Evolutionary conservation across 352 stramenopile species (phyloP), one percentile per base, ranked within the genome.

Genomic region (Plasmopara muralis): DNA sequence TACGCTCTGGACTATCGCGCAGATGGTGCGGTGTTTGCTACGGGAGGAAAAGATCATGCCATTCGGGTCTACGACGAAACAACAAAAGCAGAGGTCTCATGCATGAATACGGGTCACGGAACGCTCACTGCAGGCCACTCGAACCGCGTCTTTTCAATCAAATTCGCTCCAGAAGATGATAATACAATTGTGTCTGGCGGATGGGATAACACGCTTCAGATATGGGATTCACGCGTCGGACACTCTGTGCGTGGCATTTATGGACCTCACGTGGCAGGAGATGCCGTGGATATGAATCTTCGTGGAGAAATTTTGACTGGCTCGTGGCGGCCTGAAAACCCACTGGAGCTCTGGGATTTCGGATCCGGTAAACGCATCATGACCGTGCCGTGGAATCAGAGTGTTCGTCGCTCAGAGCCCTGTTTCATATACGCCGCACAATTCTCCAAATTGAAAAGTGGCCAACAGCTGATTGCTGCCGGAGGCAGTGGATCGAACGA

Each of bases 171-270:
- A 8, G 54, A 85, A 41, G 80, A 91, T 37, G 77, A 92, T 51
- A 87, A 93, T 71, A 70, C 72, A 43, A 66, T 95, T 34, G 55
- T 97, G 10, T 92, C 83, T 6, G 89, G 88, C 9, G 87, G 89
- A 16, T 97, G 89, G 89, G 89, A 97, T 62, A 96, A 96, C 76
- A 96, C 86, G 35, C 60, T 97, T 2, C 89, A 96, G 72, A 94
- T 97, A 59, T 97, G 89, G 89, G 89, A 97, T 50, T 54, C 89
- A 20, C 77, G 89, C 31, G 73, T 68, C 6, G 87, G 85, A n/a
- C 64, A 94, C 59, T 89, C 86, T 5, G 87, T 95, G 34, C 84
- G 84, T 33, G 78, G 75, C 29, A 93, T 97, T 57, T 97, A 94
- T 57, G 89, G 89, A 0, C 89, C 89, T n/a, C 87, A 97, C 45